Percentiles rank a stretch among this genome's conserved stretches.
phyloP scores from a whole-genome alignment of 148 eudicot genomes.

The Cornus florida region DNA sequence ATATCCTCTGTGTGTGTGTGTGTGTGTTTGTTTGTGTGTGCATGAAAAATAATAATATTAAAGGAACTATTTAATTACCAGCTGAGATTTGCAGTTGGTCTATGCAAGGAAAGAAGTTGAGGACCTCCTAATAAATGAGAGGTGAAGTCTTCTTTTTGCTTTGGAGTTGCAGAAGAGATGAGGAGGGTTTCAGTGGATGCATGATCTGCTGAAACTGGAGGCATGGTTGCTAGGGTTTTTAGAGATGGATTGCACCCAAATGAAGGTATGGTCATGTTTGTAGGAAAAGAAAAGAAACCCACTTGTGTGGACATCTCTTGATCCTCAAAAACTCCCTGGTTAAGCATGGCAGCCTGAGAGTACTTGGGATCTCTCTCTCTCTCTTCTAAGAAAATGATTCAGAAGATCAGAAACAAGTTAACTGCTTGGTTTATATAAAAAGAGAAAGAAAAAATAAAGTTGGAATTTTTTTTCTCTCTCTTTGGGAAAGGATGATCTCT shows the following conservation, averaged over 20 bases:
- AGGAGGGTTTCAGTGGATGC: constrained; percentile 15
- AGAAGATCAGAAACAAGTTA: too few relatives aligned
- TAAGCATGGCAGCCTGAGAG: constrained; percentile 32
- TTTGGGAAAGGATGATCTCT: not conserved
- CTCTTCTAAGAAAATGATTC: too few relatives aligned
- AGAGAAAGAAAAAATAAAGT: not conserved
- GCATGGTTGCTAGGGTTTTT: constrained; percentile 22
- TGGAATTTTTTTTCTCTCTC: constrained; percentile 10
- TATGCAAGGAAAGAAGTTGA: constrained; percentile 48
- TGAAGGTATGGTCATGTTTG: constrained; percentile 17
- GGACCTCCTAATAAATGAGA: constrained; percentile 35
- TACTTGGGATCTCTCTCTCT: not conserved
- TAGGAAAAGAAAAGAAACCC: constrained; percentile 47
- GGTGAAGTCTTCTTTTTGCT: constrained; percentile 25
- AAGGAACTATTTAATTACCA: constrained; percentile 15
- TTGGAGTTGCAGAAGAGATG: constrained; percentile 26
- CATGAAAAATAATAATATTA: too few relatives aligned
- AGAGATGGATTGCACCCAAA: constrained; percentile 19
- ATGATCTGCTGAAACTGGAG: not conserved
- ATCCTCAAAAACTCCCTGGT: constrained; percentile 47
- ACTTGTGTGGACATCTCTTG: constrained; percentile 44
- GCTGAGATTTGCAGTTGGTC: constrained; percentile 46
- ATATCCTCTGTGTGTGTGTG: not conserved
- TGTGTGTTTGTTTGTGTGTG: not conserved
- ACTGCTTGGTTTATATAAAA: not conserved